Conservation (phyloP, 2,329 filamentous ascomycete genomes). For the Phoma herbarum region DNA sequence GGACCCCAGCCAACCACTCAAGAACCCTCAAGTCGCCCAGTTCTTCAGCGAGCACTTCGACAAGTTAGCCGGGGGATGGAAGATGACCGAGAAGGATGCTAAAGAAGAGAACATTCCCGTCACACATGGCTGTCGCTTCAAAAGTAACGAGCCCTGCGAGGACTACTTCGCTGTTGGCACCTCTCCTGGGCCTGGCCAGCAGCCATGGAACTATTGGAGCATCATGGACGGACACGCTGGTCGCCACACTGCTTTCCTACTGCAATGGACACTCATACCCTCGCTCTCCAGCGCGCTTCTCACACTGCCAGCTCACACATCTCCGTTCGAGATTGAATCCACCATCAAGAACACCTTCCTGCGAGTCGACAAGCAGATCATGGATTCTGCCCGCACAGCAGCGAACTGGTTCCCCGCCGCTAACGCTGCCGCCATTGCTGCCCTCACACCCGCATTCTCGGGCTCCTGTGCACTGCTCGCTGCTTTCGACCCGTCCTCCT, state of each 20-base stretch:
- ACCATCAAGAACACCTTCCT: constrained; percentile 68
- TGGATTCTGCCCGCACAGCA: constrained; percentile 49
- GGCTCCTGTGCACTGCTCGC: constrained; percentile 72
- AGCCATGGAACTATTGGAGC: constrained; percentile 52
- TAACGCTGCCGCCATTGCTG: constrained; percentile 36
- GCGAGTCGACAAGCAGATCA: constrained; percentile 66
- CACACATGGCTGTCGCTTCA: constrained; percentile 44
- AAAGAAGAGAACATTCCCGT: constrained; percentile 37
- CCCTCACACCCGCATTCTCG: constrained; percentile 53
- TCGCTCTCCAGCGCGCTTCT: constrained; percentile 53
- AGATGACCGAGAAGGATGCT: constrained; percentile 39
- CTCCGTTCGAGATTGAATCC: constrained; percentile 60
- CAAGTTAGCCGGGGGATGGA: constrained; percentile 40
- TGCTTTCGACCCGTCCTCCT: constrained; percentile 65
- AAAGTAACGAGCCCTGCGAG: constrained; percentile 46
- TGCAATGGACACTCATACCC: constrained; percentile 56
- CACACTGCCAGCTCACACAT: constrained; percentile 38
- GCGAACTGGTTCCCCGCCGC: constrained; percentile 52
- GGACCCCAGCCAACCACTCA: constrained; percentile 29
- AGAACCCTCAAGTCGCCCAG: constrained; percentile 31
- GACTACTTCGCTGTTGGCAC: constrained; percentile 45
- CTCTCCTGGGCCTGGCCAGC: constrained; percentile 37
- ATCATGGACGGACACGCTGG: constrained; percentile 63
- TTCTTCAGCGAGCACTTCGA: constrained; percentile 39
- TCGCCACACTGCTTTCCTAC: constrained; percentile 52